Evolutionary conservation across 2,329 filamentous ascomycete species (phyloP), one percentile per base, ranked within the genome.

Genomic region (Elsinoe necatrix): DNA sequence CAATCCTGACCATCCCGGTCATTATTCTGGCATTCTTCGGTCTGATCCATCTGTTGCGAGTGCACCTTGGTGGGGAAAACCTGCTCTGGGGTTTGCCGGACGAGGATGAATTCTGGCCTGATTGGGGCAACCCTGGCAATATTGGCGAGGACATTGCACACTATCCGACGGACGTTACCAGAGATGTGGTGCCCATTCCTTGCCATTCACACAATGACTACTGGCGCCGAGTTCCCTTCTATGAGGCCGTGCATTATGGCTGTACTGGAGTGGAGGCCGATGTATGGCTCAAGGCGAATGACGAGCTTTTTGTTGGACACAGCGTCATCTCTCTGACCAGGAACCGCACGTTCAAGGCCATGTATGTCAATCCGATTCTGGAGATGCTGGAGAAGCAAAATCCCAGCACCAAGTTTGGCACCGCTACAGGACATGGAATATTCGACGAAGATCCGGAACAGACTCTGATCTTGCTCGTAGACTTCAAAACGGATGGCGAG

Each of bases 121-220:
- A 69, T 42, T 80, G 76, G 75, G 72, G 69, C 34, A 64, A 68
- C 23, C 63, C 67, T 8, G 68, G 70, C 31, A 63, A 72, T 20
- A 58, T 66, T 14, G 68, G 68, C 14, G 65, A 68, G 55, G 67
- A 69, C 5, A 64, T 71, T 9, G 60, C 60, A 9, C 41, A 62
- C 16, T 68, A 69, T 52, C 75, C 76, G 1, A 77, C 70, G 9
- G 65, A 67, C 29, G 65, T 66, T 2, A 73, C 65, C 1, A 68
- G 69, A 47, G 71, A 68, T 43, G 71, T 81, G 16, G 65, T 72
- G 1, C 80, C 82, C 1, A 75, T 83, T 27, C 71, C 73, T 1
- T 84, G 82, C 60, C 83, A 86, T 66, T 84, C 80, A 1, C 84
- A 87, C 65, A 87, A 87, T 63, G 84, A 88, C 67, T 88, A 87